Evolutionary conservation across 2,329 filamentous ascomycete species (phyloP).

Genomic region (Claviceps africana): DNA sequence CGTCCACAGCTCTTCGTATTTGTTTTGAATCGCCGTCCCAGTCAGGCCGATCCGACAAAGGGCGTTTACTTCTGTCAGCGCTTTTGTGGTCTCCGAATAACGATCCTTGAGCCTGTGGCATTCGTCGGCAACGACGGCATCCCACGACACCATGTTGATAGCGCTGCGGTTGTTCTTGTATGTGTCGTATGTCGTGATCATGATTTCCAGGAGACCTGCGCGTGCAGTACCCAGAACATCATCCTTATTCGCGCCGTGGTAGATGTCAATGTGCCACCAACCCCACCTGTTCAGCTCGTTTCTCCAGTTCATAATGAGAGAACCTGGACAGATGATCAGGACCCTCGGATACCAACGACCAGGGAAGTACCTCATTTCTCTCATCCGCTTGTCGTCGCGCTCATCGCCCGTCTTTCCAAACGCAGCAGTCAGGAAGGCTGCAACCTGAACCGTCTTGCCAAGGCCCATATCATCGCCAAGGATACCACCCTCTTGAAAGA

Average conservation of each 20-base stretch:
- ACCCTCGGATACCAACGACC: constrained; percentile 61
- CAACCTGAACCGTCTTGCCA: constrained; percentile 93
- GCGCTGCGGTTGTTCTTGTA: constrained; percentile 63
- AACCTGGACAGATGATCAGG: constrained; percentile 78
- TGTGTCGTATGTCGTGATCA: constrained; percentile 89
- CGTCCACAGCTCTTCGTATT: constrained; percentile 94
- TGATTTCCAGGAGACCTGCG: constrained; percentile 68
- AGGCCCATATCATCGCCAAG: constrained; percentile 96
- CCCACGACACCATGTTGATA: constrained; percentile 81
- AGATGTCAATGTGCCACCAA: constrained; percentile 82
- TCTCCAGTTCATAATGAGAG: constrained; percentile 81
- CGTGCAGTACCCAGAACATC: constrained; percentile 58
- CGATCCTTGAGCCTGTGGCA: constrained; percentile 81
- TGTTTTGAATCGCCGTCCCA: constrained; percentile 94
- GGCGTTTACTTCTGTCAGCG: constrained; percentile 82
- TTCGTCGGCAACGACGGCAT: constrained; percentile 87
- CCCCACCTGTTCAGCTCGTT: constrained; percentile 81
- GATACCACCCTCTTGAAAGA: constrained; percentile 81
- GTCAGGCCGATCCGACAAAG: constrained; percentile 87
- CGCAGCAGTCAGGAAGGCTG: constrained; percentile 76
- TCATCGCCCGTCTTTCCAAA: constrained; percentile 92
- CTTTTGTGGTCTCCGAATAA: constrained; percentile 61
- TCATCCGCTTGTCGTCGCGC: constrained; percentile 72
- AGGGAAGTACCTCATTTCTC: constrained; percentile 57
- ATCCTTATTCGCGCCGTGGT: constrained; percentile 57